Percentiles rank a stretch among this genome's conserved stretches.
Conservation (phyloP, 768 basidiomycete species). For the Kwoniella sp. region DNA sequence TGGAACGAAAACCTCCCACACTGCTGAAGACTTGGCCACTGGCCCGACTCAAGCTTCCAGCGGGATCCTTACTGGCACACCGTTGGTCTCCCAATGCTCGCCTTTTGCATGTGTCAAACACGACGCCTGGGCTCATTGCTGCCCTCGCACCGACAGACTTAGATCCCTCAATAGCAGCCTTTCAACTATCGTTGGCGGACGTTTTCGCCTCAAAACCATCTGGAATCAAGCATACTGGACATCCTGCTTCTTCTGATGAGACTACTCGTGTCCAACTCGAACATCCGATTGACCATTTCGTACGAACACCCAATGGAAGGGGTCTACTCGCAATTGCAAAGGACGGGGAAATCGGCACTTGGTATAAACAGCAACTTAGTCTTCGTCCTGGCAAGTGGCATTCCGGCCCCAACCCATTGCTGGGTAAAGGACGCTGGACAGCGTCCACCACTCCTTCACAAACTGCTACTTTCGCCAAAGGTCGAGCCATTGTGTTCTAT, state of each 20-base stretch:
- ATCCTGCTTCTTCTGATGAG: conserved; percentile 18
- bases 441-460: background rate
- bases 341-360: conserved; percentile 42
- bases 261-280: conserved; percentile 31
- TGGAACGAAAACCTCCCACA: conserved; percentile 78
- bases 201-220: conserved; percentile 13
- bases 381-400: conserved; percentile 20
- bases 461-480: conserved; percentile 49
- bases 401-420: conserved; percentile 19
- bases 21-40: conserved; percentile 42
- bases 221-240: background rate
- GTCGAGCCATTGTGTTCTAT: conserved; percentile 45
- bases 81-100: conserved; percentile 16
- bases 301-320: conserved; percentile 53
- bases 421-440: conserved; percentile 41
- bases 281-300: conserved; percentile 32
- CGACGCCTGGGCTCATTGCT: conserved; percentile 12
- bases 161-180: conserved; percentile 2
- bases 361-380: conserved; percentile 40
- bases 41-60: conserved; percentile 5
- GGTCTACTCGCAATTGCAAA: conserved; percentile 45
- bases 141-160: conserved; percentile 4
- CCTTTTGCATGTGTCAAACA: conserved; percentile 13
- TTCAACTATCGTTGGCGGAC: conserved; percentile 14
- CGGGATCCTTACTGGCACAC: conserved; percentile 1